Evolutionary conservation across 108 stramenopile genomes (phyloP).

Genomic region (Skeletonema potamos): DNA sequence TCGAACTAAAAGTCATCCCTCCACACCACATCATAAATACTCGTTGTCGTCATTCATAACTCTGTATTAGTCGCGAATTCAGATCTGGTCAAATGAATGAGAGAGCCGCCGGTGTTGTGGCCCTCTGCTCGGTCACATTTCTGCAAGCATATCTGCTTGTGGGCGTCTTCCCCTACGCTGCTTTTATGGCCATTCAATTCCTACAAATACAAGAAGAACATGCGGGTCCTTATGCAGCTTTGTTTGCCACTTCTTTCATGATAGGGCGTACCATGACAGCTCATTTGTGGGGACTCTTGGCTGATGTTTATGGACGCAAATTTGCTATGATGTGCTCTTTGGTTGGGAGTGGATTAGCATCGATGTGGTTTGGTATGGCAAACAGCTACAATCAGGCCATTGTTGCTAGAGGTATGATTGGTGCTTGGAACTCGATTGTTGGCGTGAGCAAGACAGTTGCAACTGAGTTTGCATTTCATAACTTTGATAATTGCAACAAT

Average conservation of each 20-base stretch:
- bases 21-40: too few species aligned
- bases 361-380: constrained; percentile 67
- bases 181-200: constrained; percentile 58
- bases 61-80: too few species aligned
- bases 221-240: constrained; percentile 66
- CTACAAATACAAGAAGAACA: constrained; percentile 34
- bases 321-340: constrained; percentile 52
- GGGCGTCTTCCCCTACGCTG: constrained; percentile 70
- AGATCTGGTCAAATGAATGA: not conserved
- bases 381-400: constrained; percentile 48
- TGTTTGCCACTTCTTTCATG: constrained; percentile 72
- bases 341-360: constrained; percentile 44
- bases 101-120: constrained; percentile 5
- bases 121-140: constrained; percentile 21
- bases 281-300: constrained; percentile 58
- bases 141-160: constrained; percentile 51
- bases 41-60: too few species aligned
- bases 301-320: constrained; percentile 67
- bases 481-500: constrained; percentile 20
- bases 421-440: constrained; percentile 59
- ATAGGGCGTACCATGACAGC: constrained; percentile 53
- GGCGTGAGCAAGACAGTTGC: constrained; percentile 60
- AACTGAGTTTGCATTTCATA: constrained; percentile 45
- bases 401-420: constrained; percentile 47
- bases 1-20: too few species aligned